Evolutionary conservation across 495 filamentous ascomycete species (phyloP), one percentile per base, ranked within the genome.

Genomic region (Melanomma pulvis-pyrius): DNA sequence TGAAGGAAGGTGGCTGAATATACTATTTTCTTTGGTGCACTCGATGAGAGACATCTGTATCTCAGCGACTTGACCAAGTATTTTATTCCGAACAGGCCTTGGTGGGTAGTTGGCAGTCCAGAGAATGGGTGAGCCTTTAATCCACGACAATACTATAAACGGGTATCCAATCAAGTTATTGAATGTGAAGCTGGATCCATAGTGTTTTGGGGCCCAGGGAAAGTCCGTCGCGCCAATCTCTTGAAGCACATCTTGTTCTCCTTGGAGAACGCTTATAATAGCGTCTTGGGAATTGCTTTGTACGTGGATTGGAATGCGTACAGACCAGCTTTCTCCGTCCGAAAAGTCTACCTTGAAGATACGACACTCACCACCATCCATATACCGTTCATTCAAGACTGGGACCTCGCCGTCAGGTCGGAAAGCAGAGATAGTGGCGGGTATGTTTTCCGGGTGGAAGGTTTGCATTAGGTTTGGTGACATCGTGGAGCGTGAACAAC

Each of bases 271-370:
- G 11, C 26, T 44, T 1, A 63, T 39, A 24, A 55, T 63, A 17
- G 60, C 36, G 50, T 55, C 60, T 21, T 56, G 60, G 50, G 26
- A 36, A 56, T 30, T 39, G 51, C 7, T 55, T n/a, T 56, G 49
- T 56, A 63, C 21, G 34, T 63, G 50, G 11, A 63, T 8, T 41
- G 60, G 48, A 39, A 63, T 44, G 49, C 60, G 46, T 44, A 63
- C 30, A 24, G 60, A 9, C 49, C 48, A 56, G 60, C 48, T 63
- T 55, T 22, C 60, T 26, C 49, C 60, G 60, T 63, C 51, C 60
- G 36, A 36, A n/a, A 63, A 54, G 49, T 63, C 34, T 36, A 54
- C 60, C 30, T 46, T 63, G 60, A 46, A 63, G 49, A 63, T 48
- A 28, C 34, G 55, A 56, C 60, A 56, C 25, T 55, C 30, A n/a